phyloP scores from a whole-genome alignment of 805 yeast species.

The Candida boidinii region DNA sequence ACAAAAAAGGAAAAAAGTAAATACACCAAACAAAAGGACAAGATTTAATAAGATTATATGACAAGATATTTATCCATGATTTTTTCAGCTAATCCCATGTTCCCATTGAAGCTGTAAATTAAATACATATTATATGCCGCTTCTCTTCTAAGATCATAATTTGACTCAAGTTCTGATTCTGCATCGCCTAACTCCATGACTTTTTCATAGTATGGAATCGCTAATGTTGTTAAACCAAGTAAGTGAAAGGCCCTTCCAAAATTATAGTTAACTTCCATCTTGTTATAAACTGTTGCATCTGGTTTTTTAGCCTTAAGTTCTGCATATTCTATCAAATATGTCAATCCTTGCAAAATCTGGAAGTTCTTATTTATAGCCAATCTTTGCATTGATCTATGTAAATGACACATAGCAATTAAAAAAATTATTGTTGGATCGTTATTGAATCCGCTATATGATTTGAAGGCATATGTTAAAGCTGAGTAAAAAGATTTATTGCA shows the following conservation, averaged over 20 bases:
- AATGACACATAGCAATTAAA: constrained; percentile 67
- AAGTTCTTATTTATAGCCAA: constrained; percentile 78
- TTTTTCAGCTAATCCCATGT: constrained; percentile 50
- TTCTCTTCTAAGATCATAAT: constrained; percentile 52
- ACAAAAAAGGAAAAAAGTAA: too few relatives aligned
- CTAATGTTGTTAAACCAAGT: constrained; percentile 67
- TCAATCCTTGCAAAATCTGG: constrained; percentile 81
- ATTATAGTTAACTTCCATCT: constrained; percentile 76
- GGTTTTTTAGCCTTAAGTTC: constrained; percentile 35
- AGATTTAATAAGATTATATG: constrained; percentile 28
- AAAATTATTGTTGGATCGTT: constrained; percentile 76
- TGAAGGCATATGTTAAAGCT: constrained; percentile 65
- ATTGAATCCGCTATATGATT: constrained; percentile 59
- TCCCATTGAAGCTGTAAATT: constrained; percentile 72
- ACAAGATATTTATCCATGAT: constrained; percentile 57
- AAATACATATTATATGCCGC: constrained; percentile 81
- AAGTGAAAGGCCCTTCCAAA: constrained; percentile 80
- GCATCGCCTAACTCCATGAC: constrained; percentile 42
- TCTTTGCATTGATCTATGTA: constrained; percentile 89
- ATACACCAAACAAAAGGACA: background rate
- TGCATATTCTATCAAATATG: constrained; percentile 66
- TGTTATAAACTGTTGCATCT: constrained; percentile 34
- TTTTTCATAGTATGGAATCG: constrained; percentile 62
- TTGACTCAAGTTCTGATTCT: constrained; percentile 34
- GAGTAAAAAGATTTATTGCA: constrained; percentile 79